phyloP scores from a whole-genome alignment of 768 basidiomycete genomes.

The Termitomyces eurrhizus region DNA sequence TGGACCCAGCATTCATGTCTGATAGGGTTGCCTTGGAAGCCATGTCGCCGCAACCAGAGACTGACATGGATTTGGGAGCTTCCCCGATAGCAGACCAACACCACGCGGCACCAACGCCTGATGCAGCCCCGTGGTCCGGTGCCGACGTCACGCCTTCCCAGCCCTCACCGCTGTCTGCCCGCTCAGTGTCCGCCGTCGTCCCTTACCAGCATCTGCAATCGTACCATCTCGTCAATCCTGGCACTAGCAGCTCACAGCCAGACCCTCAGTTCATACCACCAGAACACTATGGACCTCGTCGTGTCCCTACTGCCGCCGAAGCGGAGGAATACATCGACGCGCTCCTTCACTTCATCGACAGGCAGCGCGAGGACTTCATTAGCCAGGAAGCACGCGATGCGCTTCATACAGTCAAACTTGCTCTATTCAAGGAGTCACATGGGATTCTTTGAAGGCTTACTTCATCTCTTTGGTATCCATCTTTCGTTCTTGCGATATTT shows the following conservation, averaged over 20 bases:
- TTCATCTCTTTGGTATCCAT: background rate
- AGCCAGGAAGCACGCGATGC: conserved; percentile 30
- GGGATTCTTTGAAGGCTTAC: background rate
- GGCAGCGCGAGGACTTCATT: conserved; percentile 23
- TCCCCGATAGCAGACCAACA: conserved; percentile 21
- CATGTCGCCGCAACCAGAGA: conserved; percentile 16
- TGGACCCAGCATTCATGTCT: conserved; percentile 34
- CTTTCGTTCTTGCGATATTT: background rate
- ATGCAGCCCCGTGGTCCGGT: conserved; percentile 17
- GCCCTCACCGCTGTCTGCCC: conserved; percentile 9
- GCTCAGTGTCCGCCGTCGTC: conserved; percentile 3
- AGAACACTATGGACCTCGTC: background rate
- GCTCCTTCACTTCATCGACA: conserved; percentile 50
- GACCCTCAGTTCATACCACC: background rate
- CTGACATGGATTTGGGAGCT: conserved; percentile 25
- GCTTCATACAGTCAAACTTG: conserved; percentile 46
- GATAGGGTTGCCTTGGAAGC: conserved; percentile 22
- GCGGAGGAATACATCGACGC: conserved; percentile 53
- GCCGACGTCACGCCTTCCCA: conserved; percentile 10
- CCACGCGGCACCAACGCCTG: conserved; percentile 2
- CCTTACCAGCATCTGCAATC: background rate
- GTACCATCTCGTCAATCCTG: background rate
- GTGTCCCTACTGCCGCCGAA: conserved; percentile 38
- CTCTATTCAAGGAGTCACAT: conserved; percentile 33
- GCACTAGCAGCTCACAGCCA: background rate